phyloP scores from a whole-genome alignment of 1,284 basidiomycete species.

The Trichosporon sp. region DNA sequence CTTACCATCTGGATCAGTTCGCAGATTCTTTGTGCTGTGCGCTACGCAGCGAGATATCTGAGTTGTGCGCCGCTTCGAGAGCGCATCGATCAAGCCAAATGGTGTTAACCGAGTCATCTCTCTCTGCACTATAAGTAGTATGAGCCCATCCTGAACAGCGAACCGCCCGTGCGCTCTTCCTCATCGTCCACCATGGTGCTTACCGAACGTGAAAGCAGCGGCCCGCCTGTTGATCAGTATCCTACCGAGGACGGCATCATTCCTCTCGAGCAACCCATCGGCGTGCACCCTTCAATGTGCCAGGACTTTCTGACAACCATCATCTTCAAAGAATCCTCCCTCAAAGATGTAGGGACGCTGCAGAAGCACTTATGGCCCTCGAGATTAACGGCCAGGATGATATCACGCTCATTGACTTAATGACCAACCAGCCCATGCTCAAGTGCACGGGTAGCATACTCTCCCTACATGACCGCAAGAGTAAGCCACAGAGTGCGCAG shows the following conservation, averaged over 20 bases:
- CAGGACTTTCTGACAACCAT: neutral
- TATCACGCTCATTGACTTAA: slow-evolving; percentile 1
- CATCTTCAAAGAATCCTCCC: slow-evolving; percentile 33
- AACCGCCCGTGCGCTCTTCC: too few relatives aligned
- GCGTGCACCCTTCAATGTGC: slow-evolving; percentile 7
- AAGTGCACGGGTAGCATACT: slow-evolving; percentile 6
- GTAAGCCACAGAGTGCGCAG: neutral
- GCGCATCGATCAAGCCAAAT: too few relatives aligned
- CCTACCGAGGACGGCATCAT: too few relatives aligned
- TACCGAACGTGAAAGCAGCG: too few relatives aligned
- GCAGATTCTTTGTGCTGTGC: too few relatives aligned
- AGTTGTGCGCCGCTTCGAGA: too few relatives aligned
- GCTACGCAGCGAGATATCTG: too few relatives aligned
- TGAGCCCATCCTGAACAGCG: too few relatives aligned
- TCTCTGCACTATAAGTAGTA: neutral
- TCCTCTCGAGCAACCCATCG: slow-evolving; percentile 4
- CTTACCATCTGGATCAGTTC: too few relatives aligned
- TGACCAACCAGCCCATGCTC: neutral
- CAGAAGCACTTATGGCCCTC: neutral
- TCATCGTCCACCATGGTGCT: too few relatives aligned
- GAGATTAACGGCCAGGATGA: slow-evolving; percentile 5
- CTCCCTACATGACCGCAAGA: slow-evolving; percentile 13
- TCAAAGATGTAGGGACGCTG: slow-evolving; percentile 4
- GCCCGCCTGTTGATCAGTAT: too few relatives aligned
- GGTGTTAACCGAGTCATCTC: too few relatives aligned